Conservation (phyloP, 2,329 filamentous ascomycete species). For the Alternaria arborescens region DNA sequence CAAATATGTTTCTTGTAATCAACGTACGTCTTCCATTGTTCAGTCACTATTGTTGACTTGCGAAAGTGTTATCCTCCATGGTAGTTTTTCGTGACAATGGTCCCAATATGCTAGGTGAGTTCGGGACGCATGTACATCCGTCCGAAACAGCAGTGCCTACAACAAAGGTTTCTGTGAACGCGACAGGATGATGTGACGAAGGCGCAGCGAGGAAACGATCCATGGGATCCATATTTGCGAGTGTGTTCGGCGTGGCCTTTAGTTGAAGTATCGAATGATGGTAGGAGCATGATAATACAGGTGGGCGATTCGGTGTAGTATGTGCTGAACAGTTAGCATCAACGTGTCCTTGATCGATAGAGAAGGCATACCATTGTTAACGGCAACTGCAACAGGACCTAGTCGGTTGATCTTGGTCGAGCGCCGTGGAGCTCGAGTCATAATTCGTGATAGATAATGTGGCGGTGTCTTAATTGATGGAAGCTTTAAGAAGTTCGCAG, state of each 20-base stretch:
- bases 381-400: not conserved
- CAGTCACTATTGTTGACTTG: not conserved
- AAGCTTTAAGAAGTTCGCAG: not conserved
- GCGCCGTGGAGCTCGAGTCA: slow-evolving; percentile 1
- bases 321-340: not conserved
- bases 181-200: slow-evolving; percentile 6
- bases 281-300: not conserved
- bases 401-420: not conserved
- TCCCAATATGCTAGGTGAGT: not conserved
- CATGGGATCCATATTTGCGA: slow-evolving; percentile 9
- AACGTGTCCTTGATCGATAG: not conserved
- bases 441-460: not conserved
- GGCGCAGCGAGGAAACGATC: slow-evolving; percentile 8
- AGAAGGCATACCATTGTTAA: not conserved
- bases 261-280: slow-evolving; percentile 4
- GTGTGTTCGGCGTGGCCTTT: not conserved
- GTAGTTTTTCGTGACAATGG: not conserved
- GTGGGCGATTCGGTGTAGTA: not conserved
- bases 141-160: slow-evolving; percentile 12
- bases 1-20: no score
- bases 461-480: not conserved
- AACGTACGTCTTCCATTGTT: not conserved
- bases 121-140: slow-evolving; percentile 10
- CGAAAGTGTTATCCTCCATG: not conserved
- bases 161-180: not conserved